phyloP scores from a whole-genome alignment of 2,329 filamentous ascomycete genomes.

The Aspergillus eucalypticola region DNA sequence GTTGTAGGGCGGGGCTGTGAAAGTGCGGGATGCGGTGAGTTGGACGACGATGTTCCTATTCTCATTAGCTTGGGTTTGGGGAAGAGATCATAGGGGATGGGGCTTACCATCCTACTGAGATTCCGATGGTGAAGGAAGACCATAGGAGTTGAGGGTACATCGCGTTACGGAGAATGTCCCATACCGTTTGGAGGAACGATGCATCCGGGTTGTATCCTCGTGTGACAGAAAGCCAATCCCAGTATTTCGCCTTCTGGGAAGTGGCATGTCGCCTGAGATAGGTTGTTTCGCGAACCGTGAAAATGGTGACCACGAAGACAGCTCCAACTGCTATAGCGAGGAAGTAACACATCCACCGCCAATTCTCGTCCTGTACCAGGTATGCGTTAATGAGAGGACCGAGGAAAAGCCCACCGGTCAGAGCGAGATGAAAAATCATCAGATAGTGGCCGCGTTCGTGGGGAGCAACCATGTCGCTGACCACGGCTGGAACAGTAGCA shows the following conservation, averaged over 20 bases:
- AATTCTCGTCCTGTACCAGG: conserved; percentile 24
- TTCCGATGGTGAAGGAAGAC: conserved; percentile 29
- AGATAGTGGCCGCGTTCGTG: conserved; percentile 39
- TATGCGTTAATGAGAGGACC: conserved; percentile 37
- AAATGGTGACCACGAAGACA: conserved; percentile 20
- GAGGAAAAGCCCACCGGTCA: conserved; percentile 40
- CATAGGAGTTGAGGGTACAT: conserved; percentile 30
- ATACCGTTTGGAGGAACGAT: conserved; percentile 25
- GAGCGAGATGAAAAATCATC: conserved; percentile 42
- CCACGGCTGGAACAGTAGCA: conserved; percentile 38
- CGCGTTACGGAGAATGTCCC: conserved; percentile 25
- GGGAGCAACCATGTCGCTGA: conserved; percentile 38
- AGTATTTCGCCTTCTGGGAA: conserved; percentile 11
- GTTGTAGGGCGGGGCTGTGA: conserved; percentile 28
- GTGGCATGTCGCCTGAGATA: conserved; percentile 11
- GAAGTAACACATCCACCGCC: conserved; percentile 32
- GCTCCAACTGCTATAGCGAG: conserved; percentile 25
- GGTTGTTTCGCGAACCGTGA: conserved; percentile 27
- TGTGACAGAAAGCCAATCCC: conserved; percentile 26
- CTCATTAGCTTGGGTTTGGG: not conserved
- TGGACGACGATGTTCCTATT: conserved; percentile 34
- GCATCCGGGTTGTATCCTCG: conserved; percentile 25
- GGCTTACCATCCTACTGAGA: conserved; percentile 28
- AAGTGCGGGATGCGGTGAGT: conserved; percentile 28
- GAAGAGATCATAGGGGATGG: not conserved